Conservation (phyloP, 1,284 basidiomycete genomes). For the Tylopilus orsonianus region DNA sequence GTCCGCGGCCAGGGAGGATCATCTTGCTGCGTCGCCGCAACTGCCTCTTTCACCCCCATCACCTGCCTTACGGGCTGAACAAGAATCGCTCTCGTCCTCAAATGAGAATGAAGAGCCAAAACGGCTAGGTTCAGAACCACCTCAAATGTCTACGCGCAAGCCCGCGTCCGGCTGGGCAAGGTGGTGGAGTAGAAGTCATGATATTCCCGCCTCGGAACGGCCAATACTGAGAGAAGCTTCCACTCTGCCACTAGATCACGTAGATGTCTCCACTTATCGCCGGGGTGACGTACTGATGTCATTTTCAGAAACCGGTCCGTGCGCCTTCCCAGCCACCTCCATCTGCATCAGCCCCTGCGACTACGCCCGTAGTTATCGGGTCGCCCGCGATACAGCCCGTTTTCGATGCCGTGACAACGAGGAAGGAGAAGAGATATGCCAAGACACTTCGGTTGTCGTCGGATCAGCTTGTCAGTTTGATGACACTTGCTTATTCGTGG, state of each 20-base stretch:
- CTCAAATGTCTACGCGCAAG: conserved; percentile 35
- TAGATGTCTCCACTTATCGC: conserved; percentile 5
- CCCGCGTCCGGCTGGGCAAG: conserved; percentile 70
- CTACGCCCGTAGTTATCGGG: conserved; percentile 20
- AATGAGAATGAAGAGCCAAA: conserved; percentile 29
- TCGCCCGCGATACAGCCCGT: conserved; percentile 30
- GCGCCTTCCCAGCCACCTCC: conserved; percentile 3
- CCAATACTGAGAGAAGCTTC: conserved; percentile 21
- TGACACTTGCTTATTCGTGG: background rate
- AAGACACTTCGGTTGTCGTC: conserved; percentile 91
- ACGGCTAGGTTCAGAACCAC: conserved; percentile 40
- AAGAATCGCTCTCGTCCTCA: conserved; percentile 28
- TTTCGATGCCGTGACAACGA: conserved; percentile 7
- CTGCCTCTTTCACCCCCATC: conserved; percentile 33
- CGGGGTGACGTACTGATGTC: conserved; percentile 6
- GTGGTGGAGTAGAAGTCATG: conserved; percentile 70
- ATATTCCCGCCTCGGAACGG: conserved; percentile 25
- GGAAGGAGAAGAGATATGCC: conserved; percentile 60
- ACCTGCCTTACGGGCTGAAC: conserved; percentile 34
- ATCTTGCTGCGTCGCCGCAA: conserved; percentile 18
- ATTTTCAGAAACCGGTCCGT: conserved; percentile 13
- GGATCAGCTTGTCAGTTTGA: conserved; percentile 67
- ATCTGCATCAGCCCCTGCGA: conserved; percentile 30
- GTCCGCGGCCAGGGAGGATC: conserved; percentile 40
- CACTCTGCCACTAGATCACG: conserved; percentile 23